phyloP scores from a whole-genome alignment of 2,329 filamentous ascomycete genomes.

The Nectriaceae sp. region DNA sequence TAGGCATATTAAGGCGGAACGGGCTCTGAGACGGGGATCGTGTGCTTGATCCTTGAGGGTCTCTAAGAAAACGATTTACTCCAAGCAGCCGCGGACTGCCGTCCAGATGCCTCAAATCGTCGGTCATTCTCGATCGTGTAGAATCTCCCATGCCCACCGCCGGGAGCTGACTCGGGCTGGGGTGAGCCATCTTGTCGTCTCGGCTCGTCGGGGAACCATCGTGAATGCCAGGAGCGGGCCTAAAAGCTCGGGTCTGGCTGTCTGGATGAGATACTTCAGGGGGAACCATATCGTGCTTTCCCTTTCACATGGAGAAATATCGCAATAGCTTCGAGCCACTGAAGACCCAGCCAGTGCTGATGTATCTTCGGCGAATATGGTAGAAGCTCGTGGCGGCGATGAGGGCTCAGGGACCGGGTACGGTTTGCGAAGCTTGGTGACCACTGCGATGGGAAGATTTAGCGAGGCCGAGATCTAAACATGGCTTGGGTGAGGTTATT shows the following conservation, averaged over 20 bases:
- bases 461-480: background rate
- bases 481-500: background rate
- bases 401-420: background rate
- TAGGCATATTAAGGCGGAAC: conserved; percentile 46
- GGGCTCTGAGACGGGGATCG: conserved; percentile 41
- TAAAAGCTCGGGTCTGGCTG: conserved; percentile 32
- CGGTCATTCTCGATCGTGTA: conserved; percentile 19
- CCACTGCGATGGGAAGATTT: background rate
- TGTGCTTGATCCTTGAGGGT: conserved; percentile 25
- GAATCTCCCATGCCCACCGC: conserved; percentile 12
- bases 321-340: conserved; percentile 7
- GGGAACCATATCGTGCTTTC: conserved; percentile 34
- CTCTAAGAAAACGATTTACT: conserved; percentile 38
- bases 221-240: conserved; percentile 22
- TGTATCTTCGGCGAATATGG: background rate
- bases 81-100: conserved; percentile 26
- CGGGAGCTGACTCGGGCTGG: conserved; percentile 16
- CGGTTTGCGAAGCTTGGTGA: background rate
- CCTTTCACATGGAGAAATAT: conserved; percentile 22
- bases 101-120: conserved; percentile 20
- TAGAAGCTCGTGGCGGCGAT: background rate
- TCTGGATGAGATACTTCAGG: conserved; percentile 31
- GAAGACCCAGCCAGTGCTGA: background rate
- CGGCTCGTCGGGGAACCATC: conserved; percentile 22
- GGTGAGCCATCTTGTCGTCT: conserved; percentile 15